These are phyloP conservation scores for Collariella sp. DNA, from an alignment of 495 filamentous ascomycete genomes.

Conservation along the genomic window DNA sequence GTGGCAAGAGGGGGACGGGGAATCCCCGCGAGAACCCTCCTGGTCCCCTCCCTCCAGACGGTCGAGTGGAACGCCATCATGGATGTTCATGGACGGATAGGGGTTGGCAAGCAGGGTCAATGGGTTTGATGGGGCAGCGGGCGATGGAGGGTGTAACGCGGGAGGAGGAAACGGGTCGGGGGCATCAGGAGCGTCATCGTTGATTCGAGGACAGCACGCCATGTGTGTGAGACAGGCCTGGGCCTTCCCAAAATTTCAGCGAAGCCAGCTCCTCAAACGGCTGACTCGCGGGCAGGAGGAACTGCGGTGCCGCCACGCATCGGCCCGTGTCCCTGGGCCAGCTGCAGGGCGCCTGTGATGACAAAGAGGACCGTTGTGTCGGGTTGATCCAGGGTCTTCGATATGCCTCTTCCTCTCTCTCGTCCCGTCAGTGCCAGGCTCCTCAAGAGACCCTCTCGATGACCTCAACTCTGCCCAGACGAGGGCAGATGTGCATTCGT, in stretches of 20 bases:
- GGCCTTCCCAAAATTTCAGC: no score
- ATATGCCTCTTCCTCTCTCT: neutral
- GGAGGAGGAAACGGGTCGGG: neutral
- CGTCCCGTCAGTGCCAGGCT: no score
- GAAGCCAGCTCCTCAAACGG: no score
- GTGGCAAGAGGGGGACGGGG: neutral
- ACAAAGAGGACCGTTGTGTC: no score
- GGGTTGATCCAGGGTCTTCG: neutral
- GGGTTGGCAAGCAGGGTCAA: constrained; percentile 4
- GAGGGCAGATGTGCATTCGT: no score
- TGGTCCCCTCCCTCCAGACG: neutral
- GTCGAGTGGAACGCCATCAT: constrained; percentile 4
- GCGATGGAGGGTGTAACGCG: neutral
- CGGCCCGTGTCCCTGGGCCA: neutral
- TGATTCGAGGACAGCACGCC: neutral
- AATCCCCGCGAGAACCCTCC: neutral
- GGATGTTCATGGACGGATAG: neutral
- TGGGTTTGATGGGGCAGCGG: neutral
- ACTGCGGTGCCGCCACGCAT: neutral
- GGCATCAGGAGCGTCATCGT: neutral
- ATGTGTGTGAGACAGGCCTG: no score
- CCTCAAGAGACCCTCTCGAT: no score
- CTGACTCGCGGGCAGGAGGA: no score
- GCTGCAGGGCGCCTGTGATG: no score
- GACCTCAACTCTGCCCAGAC: no score